Base-by-base conservation (phyloP, 2,329 filamentous ascomycete species). In the Thielaviopsis ethacetica region DNA sequence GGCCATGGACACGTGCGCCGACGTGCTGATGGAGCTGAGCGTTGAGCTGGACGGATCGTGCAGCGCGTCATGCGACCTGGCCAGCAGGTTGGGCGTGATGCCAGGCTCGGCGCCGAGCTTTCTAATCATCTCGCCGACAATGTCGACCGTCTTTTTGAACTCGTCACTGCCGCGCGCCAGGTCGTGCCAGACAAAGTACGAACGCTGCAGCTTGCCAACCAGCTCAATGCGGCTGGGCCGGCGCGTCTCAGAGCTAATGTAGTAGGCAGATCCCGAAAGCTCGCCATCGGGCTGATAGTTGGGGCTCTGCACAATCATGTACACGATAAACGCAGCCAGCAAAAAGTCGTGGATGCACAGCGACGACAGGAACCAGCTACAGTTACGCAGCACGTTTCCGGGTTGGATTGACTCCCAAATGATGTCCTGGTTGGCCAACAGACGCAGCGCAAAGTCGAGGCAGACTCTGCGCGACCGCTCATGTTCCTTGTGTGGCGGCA, bases 261-360 rank as follows among this genome's bases (percentile, higher is more conserved):
- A 61, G 38, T 47, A 2, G 13, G 56, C 53, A 9, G 19, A 30
- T 26, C 41, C 59, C 59, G 13, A n/a, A 15, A 67, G 65, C 12
- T 65, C 67, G 4, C 68, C 70, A 17, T 63, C 65, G 7, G 75
- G 71, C 41, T 66, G 65, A 61, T 74, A 75, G 47, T 66, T 66
- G 21, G 72, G 69, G 64, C 72, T 75, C 62, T 75, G 73, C 24
- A 76, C 65, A 19, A 76, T 68, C 19, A 84, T 68, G 62, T 79
- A 83, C 3, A 85, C 65, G 15, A 84, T 74, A 74, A 82, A 81
- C 58, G 78, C 75, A 0, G 81, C 80, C 2, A 84, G 72, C 56
- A 85, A 69, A 56, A 80, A 84, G 65, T 85, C 81, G 56, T 83
- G 79, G 56, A 80, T 74, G 12, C 76, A 75, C 3, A 84, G 68